Evolutionary conservation across 306 rosid species (phyloP), one percentile per base, ranked within the genome.

Genomic region (Vigna radiata): DNA sequence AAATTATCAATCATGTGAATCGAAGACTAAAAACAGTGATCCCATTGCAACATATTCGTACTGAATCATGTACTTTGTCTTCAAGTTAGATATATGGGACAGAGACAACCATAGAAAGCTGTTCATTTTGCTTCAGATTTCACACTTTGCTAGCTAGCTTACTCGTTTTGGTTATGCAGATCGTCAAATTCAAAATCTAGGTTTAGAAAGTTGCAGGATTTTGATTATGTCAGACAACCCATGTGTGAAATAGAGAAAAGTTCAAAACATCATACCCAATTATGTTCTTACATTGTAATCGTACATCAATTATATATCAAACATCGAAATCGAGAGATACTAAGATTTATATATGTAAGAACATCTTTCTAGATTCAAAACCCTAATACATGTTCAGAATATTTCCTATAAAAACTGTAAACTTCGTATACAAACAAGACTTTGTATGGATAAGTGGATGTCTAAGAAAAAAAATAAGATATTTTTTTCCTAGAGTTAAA

Each of bases 91-190:
- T 46, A 44, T 15, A 56, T 55, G 46, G 12, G 27, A 49, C 55
- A 52, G 14, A 43, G 16, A 25, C 67, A 67, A 18, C 16, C 3
- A 1, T 44, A 4, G 37, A 56, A 67, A 55, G 56, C 29, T 41
- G 46, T 49, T 21, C 9, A 9, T 48, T 16, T 44, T 5, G n/a
- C 63, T 49, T 19, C 13, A 62, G 2, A 37, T 33, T 49, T 21
- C 41, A 19, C 23, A 2, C 50, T 16, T 56, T 37, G 3, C 7
- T 14, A 29, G 61, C 71, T 50, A 16, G 36, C 56, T 54, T 67
- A 11, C 81, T 68, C 19, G 8, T 41, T 77, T 77, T 77, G 68
- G 60, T 25, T 68, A 68, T 55, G 81, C 75, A 55, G 7, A n/a
- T 67, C 4, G 75, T 77, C 59, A 77, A 67, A 43, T 55, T 58